These are phyloP conservation scores for Eutypa lata DNA, from an alignment of 2,329 filamentous ascomycete genomes.

Conservation along the genomic window DNA sequence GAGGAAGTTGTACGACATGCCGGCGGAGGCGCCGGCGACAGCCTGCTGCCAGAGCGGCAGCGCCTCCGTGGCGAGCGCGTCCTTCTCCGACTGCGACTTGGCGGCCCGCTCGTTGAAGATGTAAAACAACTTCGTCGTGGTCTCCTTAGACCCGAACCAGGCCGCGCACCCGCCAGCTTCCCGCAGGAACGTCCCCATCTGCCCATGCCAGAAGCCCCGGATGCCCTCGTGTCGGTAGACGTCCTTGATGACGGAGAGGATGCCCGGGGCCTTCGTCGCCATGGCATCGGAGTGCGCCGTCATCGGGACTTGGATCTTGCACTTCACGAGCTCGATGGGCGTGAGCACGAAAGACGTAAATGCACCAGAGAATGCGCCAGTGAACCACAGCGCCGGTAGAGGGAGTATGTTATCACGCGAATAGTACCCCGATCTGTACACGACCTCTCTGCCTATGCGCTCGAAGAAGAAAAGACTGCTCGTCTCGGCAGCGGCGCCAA, in stretches of 20 bases:
- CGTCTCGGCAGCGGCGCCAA: conserved; percentile 88
- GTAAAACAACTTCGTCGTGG: conserved; percentile 68
- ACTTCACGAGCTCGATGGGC: conserved; percentile 95
- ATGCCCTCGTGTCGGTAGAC: conserved; percentile 82
- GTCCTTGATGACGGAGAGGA: conserved; percentile 69
- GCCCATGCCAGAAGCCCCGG: conserved; percentile 89
- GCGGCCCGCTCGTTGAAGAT: conserved; percentile 46
- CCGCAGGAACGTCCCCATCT: conserved; percentile 87
- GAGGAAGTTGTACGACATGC: conserved; percentile 92
- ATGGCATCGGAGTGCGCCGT: conserved; percentile 35
- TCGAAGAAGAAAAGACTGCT: conserved; percentile 94
- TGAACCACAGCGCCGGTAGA: conserved; percentile 70
- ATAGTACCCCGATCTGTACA: conserved; percentile 52
- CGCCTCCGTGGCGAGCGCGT: conserved; percentile 43
- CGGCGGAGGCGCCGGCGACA: conserved; percentile 79
- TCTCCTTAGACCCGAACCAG: conserved; percentile 93
- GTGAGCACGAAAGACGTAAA: conserved; percentile 90
- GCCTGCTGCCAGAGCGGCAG: conserved; percentile 86
- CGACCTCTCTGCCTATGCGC: conserved; percentile 64
- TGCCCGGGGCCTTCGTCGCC: conserved; percentile 51
- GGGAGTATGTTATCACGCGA: conserved; percentile 60
- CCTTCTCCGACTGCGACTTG: conserved; percentile 36
- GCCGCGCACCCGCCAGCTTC: conserved; percentile 91
- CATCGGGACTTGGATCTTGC: conserved; percentile 85
- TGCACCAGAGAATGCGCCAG: conserved; percentile 81